Conservation (phyloP, 345 rosid genomes). For the Psidium guajava region DNA sequence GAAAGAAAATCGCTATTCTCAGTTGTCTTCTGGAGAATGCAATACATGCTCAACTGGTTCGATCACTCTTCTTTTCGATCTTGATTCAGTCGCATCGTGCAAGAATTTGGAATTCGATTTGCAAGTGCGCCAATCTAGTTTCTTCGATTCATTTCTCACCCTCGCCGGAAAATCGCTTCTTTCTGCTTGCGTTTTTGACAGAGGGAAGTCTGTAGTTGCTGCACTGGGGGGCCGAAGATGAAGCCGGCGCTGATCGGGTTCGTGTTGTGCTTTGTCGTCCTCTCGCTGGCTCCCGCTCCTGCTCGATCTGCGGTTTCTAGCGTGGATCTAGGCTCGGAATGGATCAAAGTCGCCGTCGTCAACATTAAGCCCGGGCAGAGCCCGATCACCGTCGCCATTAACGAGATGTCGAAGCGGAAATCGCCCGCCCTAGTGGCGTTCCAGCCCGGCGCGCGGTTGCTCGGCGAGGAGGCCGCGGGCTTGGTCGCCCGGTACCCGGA, state of each 20-base stretch:
- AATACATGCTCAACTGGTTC: background rate
- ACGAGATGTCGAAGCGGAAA: constrained; percentile 98
- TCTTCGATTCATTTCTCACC: too few relatives aligned
- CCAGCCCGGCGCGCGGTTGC: constrained; percentile 57
- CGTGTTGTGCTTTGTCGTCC: constrained; percentile 18
- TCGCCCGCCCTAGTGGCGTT: constrained; percentile 85
- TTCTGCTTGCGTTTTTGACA: background rate
- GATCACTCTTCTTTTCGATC: background rate
- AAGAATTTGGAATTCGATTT: too few relatives aligned
- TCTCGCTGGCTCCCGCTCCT: constrained; percentile 16
- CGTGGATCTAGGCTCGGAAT: constrained; percentile 97
- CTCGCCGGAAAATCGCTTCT: too few relatives aligned
- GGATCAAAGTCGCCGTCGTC: constrained; percentile 85
- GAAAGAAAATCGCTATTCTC: background rate
- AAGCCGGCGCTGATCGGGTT: constrained; percentile 18
- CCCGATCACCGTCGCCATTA: constrained; percentile 87
- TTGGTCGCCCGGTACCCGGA: constrained; percentile 80
- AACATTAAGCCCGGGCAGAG: constrained; percentile 80
- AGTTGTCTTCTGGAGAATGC: constrained; percentile 8
- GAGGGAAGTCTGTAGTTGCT: background rate
- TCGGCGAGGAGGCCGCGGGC: constrained; percentile 95
- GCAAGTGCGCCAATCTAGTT: too few relatives aligned
- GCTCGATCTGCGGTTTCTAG: constrained; percentile 79
- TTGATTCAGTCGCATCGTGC: background rate
- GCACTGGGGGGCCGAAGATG: constrained; percentile 12